These are phyloP conservation scores for Rhynchospora pubera DNA, from an alignment of 176 grass and related monocot species.

Conservation along the genomic window DNA sequence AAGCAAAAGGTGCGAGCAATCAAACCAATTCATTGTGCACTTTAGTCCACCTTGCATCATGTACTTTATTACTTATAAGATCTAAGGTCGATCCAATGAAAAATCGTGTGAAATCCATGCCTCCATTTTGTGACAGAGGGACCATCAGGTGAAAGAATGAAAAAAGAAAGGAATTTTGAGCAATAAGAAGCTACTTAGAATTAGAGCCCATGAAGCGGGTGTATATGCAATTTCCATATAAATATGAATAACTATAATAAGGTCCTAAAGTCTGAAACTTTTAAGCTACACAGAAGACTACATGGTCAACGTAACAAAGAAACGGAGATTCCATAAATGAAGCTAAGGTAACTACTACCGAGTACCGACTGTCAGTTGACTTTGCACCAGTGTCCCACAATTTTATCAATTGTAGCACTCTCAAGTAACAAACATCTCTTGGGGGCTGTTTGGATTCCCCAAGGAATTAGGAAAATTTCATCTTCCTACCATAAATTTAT, in stretches of 20 bases:
- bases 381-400: not conserved
- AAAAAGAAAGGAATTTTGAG: no score
- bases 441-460: no score
- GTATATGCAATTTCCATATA: no score
- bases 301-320: not conserved
- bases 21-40: slow-evolving; percentile 18
- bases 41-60: slow-evolving; percentile 12
- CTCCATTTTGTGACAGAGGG: not conserved
- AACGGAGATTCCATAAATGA: not conserved
- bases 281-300: no score
- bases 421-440: no score
- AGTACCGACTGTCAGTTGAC: not conserved
- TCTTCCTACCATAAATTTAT: no score
- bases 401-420: not conserved
- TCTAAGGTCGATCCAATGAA: slow-evolving; percentile 2
- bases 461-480: no score
- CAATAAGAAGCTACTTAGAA: no score
- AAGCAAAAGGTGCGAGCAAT: slow-evolving; percentile 24
- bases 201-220: no score
- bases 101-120: not conserved
- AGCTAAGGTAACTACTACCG: not conserved
- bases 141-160: no score
- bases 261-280: no score
- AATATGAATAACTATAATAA: no score
- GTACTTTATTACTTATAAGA: not conserved